Percentiles rank a stretch among this genome's conserved stretches.
Evolutionary conservation across 2,329 filamentous ascomycete species (phyloP).

Genomic region (Trichothecium roseum): DNA sequence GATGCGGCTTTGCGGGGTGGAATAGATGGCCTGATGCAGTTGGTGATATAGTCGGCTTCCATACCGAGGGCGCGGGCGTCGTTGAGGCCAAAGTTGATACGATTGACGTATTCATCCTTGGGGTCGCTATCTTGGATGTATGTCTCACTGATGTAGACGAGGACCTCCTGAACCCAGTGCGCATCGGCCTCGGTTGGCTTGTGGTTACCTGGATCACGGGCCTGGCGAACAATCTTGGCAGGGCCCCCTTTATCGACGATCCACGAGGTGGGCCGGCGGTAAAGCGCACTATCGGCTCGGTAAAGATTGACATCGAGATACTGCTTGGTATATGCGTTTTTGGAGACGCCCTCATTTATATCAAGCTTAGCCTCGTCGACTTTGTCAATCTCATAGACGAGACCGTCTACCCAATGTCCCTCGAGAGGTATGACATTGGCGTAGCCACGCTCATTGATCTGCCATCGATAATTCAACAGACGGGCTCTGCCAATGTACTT

Average conservation of each 20-base stretch:
- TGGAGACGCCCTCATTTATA: slow-evolving; percentile 28
- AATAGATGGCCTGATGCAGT: slow-evolving; percentile 25
- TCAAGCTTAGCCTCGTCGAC: slow-evolving; percentile 28
- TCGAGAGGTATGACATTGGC: slow-evolving; percentile 28
- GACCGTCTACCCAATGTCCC: slow-evolving; percentile 26
- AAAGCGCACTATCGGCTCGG: slow-evolving; percentile 19
- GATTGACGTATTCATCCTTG: slow-evolving; percentile 27
- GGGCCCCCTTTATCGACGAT: slow-evolving; percentile 26
- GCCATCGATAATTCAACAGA: slow-evolving; percentile 29
- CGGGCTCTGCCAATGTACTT: slow-evolving; percentile 25
- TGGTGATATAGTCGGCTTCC: slow-evolving; percentile 22
- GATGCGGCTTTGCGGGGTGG: slow-evolving; percentile 10
- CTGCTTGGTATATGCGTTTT: slow-evolving; percentile 25
- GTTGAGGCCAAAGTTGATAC: slow-evolving; percentile 25
- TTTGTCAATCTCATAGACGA: slow-evolving; percentile 27
- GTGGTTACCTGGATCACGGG: slow-evolving; percentile 8
- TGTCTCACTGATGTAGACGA: slow-evolving; percentile 27
- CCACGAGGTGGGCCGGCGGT: slow-evolving; percentile 25
- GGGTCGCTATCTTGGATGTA: slow-evolving; percentile 22
- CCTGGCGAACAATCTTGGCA: slow-evolving; percentile 12
- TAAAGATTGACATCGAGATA: slow-evolving; percentile 20
- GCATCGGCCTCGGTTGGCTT: slow-evolving; percentile 10
- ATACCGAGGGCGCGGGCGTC: slow-evolving; percentile 25
- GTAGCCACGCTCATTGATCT: slow-evolving; percentile 36
- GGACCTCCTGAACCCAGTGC: slow-evolving; percentile 18